Evolutionary conservation across 164 flowering plant genomes (phyloP), one percentile per base, ranked within the genome.

Genomic region (Litsea cubeba): DNA sequence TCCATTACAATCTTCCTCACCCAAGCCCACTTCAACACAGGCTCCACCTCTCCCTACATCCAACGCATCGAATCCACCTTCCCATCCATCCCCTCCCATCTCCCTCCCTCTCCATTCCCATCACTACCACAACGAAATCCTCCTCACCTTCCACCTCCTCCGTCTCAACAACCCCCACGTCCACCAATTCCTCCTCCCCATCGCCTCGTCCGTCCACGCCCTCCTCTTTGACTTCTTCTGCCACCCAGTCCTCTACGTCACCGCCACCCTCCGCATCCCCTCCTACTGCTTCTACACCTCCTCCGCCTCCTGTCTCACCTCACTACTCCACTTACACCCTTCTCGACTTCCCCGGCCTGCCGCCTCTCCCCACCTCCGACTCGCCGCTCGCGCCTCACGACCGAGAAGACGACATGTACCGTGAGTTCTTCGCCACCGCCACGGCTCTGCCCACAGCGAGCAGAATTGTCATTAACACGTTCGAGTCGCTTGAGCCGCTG

Each of bases 201-300:
- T 87, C 57, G 81, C 88, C 72, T 5, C 68, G 15, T 65, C 40
- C 62, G 22, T 84, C 63, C 64, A 32, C 46, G 85, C 86, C 67
- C 64, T 85, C 62, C n/a, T 88, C 76, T 66, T 84, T 15, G 86
- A 87, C 72, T 67, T 79, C 75, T 85, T 88, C 78, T 85, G 87
- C 78, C 24, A 66, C 70, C 1, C 75, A 2, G 68, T 79, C 32
- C 12, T 77, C 7, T n/a, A 70, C 2, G 75, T 81, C 15, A 65
- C 87, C 12, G 4, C 68, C 7, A 26, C 72, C 0, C 83, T 85
- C 71, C 7, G 46, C 62, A 84, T 86, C 80, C 88, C 89, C 22
- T 32, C 82, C 20, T 85, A 77, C 70, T 80, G 67, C 73, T 86
- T 70, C 85, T 73, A 73, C 78, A 76, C 91, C 5, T 82, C 87